Evolutionary conservation across 2,329 filamentous ascomycete species (phyloP).

Genomic region (Zarea fungicola): DNA sequence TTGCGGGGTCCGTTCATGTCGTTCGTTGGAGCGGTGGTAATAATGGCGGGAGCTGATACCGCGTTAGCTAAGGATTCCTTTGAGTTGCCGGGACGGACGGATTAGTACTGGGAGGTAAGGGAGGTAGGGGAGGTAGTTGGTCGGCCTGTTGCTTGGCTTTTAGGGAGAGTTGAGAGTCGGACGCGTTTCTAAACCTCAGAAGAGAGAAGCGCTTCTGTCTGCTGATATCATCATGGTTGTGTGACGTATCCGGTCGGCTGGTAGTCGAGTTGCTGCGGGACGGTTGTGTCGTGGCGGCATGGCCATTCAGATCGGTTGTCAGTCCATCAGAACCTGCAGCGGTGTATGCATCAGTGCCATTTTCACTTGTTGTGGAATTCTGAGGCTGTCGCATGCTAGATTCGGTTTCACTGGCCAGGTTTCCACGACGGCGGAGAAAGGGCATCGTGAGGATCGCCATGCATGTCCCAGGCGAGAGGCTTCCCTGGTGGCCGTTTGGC

Average conservation of each 20-base stretch:
- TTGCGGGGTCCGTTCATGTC: constrained; percentile 50
- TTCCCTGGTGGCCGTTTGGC: constrained; percentile 9
- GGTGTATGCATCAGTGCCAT: not conserved
- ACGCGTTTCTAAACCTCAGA: constrained; percentile 84
- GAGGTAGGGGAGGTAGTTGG: constrained; percentile 52
- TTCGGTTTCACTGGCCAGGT: constrained; percentile 55
- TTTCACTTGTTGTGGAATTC: not conserved
- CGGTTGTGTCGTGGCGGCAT: constrained; percentile 21
- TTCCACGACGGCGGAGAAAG: constrained; percentile 57
- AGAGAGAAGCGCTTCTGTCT: constrained; percentile 62
- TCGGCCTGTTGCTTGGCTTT: constrained; percentile 65
- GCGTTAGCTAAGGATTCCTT: constrained; percentile 24
- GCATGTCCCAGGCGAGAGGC: constrained; percentile 28
- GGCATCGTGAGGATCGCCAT: constrained; percentile 44
- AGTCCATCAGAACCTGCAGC: constrained; percentile 8
- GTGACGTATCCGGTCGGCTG: constrained; percentile 41
- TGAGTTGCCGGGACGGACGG: too few relatives aligned
- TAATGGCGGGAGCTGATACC: constrained; percentile 62
- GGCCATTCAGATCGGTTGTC: constrained; percentile 9
- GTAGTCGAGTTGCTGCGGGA: constrained; percentile 19
- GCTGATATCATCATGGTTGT: constrained; percentile 48
- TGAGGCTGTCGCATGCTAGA: constrained; percentile 46
- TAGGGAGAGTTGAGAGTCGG: constrained; percentile 79
- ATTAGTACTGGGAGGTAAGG: too few relatives aligned
- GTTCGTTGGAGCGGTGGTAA: constrained; percentile 84